Evolutionary conservation across 257 asterid genomes (phyloP).

Genomic region (Ballota nigra): DNA sequence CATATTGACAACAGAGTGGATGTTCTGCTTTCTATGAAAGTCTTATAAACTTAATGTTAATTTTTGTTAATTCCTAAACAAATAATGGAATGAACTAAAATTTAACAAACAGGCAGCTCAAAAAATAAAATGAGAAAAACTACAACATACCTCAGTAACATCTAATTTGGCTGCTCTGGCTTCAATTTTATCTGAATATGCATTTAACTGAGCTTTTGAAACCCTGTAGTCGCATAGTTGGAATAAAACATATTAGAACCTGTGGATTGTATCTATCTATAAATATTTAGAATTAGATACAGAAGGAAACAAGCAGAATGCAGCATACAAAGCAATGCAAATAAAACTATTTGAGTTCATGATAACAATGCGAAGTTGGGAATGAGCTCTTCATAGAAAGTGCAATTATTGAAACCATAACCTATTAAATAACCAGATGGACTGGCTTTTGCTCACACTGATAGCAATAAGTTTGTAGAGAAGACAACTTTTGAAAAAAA

Average conservation of each 20-base stretch:
- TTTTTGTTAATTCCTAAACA: neutral
- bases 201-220: constrained; percentile 71
- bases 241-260: neutral
- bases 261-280: neutral
- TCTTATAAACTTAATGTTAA: neutral
- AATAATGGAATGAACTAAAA: neutral
- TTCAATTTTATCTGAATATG: constrained; percentile 76
- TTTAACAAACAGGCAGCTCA: constrained; percentile 1
- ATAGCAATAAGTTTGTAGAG: neutral
- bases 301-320: neutral
- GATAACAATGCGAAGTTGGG: neutral
- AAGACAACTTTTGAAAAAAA: no score
- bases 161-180: constrained; percentile 68
- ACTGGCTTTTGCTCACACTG: neutral
- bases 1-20: neutral
- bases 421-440: neutral
- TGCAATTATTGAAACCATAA: neutral
- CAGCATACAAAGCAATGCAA: neutral
- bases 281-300: neutral
- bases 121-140: neutral
- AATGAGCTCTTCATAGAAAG: neutral
- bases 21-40: neutral
- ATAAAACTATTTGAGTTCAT: neutral
- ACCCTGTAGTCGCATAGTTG: constrained; percentile 39
- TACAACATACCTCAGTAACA: constrained; percentile 43